Base-by-base conservation (phyloP, 768 basidiomycete genomes). In the Leccinum uliginosum region DNA sequence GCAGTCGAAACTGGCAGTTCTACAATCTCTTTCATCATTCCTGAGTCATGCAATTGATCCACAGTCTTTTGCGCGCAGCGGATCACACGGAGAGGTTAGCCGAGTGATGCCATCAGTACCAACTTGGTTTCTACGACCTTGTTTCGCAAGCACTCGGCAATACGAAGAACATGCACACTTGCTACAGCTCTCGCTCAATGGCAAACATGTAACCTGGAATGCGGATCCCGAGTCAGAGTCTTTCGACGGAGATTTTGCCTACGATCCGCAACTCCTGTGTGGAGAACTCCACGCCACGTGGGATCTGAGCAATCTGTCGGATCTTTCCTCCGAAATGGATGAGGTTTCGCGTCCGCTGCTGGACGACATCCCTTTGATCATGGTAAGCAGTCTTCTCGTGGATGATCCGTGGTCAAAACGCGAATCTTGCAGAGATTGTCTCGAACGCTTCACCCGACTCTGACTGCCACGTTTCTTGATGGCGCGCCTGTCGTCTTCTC, bases 401-500 rank as follows among this genome's bases (percentile, higher is more conserved):
- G 60, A 61, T 57, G 59, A 59, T 61, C 59, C 57, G 54, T 29
- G 45, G 35, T 50, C 45, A 4, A 53, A 43, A 57, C 58, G 61
- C 46, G 63, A 53, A 55, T 56, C 55, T 47, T 57, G 17, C 60
- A 91, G 89, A 82, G 80, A 68, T 75, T 97, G 26, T 83, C 88
- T 55, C 79, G 80, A 52, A 81, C 85, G 14, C 72, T 98, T n/a
- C 83, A 93, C 63, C 79, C 92, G 3, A 85, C 86, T 10, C 75
- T 98, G 11, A 74, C 93, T 2, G 86, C 92, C 21, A 86, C 89
- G 2, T 91, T 93, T 72, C 81, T 98, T 21, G 95, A 98, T 69
- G 83, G 84, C 61, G 91, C 92, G 4, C 91, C 95, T 2, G 67
- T 81, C 14, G 89, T 89, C 2, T 95, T 96, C 72, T 80, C 85